Conservation (phyloP, 352 stramenopile species). For the Globisporangium yorkense region DNA sequence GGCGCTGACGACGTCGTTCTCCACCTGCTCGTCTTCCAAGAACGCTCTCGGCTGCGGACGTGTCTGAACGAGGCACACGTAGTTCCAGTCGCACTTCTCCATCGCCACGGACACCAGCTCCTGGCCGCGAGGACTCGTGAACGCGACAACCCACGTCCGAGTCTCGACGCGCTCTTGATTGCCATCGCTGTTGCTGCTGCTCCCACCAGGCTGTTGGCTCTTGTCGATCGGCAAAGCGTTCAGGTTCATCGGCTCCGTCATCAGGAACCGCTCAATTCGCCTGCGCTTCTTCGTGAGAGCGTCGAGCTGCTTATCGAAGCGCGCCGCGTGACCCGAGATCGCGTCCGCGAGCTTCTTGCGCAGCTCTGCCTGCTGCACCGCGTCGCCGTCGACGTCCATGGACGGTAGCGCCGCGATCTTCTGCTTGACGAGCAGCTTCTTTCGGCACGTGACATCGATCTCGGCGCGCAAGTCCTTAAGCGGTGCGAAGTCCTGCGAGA, state of each 20-base stretch:
- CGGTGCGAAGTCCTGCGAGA: slow-evolving; percentile 50
- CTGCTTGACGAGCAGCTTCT: slow-evolving; percentile 42
- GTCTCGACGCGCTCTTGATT: slow-evolving; percentile 28
- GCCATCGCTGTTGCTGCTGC: slow-evolving; percentile 5
- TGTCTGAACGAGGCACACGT: slow-evolving; percentile 52
- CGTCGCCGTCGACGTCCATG: slow-evolving; percentile 33
- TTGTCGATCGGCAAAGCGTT: slow-evolving; percentile 25
- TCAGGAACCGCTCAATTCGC: slow-evolving; percentile 39
- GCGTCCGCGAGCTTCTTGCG: slow-evolving; percentile 49
- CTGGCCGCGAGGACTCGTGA: slow-evolving; percentile 37
- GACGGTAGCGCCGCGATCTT: slow-evolving; percentile 45
- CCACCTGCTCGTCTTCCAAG: slow-evolving; percentile 48
- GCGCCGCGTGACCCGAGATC: slow-evolving; percentile 25
- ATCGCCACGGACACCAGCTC: slow-evolving; percentile 44
- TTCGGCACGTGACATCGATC: slow-evolving; percentile 29
- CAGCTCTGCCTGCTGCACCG: slow-evolving; percentile 42
- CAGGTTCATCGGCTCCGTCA: slow-evolving; percentile 55
- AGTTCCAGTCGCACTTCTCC: slow-evolving; percentile 61
- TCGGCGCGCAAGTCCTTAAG: slow-evolving; percentile 28
- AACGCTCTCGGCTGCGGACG: slow-evolving; percentile 45
- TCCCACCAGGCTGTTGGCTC: slow-evolving; percentile 1
- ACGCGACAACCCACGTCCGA: slow-evolving; percentile 44
- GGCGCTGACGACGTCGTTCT: slow-evolving; percentile 37
- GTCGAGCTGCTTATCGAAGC: slow-evolving; percentile 40
- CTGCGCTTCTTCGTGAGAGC: slow-evolving; percentile 22